Percentiles rank a stretch among this genome's conserved stretches.
Evolutionary conservation across 108 stramenopile species (phyloP).

Genomic region (Fistulifera pelliculosa): DNA sequence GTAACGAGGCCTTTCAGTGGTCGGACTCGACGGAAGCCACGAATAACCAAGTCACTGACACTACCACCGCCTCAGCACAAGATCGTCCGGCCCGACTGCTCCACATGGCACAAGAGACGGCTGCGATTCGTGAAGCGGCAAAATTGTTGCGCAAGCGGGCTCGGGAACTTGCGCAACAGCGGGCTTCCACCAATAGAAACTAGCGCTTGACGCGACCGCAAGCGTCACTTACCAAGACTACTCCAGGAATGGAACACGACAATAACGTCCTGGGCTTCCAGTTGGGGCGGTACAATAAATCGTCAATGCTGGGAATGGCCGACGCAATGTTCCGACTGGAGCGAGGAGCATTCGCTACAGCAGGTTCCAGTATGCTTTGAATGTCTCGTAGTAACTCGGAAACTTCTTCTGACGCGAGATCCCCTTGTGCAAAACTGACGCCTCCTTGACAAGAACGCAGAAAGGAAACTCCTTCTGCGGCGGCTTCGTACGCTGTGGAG

Average conservation of each 20-base stretch:
- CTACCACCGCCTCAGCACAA: no score
- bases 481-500: conserved; percentile 32
- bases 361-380: conserved; percentile 32
- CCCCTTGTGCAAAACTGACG: conserved; percentile 55
- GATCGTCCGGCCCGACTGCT: no score
- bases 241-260: conserved; percentile 49
- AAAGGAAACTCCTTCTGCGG: conserved; percentile 19
- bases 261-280: conserved; percentile 66
- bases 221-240: conserved; percentile 51
- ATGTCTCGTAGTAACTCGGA: conserved; percentile 31
- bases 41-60: no score
- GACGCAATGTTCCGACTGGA: conserved; percentile 11
- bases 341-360: conserved; percentile 6
- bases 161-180: no score
- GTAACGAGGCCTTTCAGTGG: no score
- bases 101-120: no score
- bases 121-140: no score
- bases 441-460: conserved; percentile 23
- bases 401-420: conserved; percentile 51
- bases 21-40: no score
- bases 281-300: conserved; percentile 44
- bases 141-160: no score
- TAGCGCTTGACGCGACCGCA: conserved; percentile 49
- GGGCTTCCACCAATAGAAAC: no score
- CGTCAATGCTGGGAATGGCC: conserved; percentile 33